phyloP scores from a whole-genome alignment of 805 yeast genomes.

The Alloascoidea africana region DNA sequence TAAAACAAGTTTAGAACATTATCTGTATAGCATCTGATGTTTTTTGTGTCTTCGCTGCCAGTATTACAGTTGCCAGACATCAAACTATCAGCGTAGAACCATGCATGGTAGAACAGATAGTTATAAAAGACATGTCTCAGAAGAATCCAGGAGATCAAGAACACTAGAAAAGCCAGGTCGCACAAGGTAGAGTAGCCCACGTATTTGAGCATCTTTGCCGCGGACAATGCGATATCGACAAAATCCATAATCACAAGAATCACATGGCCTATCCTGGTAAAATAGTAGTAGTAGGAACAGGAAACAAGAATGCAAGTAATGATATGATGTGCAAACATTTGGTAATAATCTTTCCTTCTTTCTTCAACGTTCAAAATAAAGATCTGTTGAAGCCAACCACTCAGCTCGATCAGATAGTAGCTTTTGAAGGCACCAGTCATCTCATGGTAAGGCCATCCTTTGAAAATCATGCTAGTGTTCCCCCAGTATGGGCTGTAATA shows the following conservation, averaged over 20 bases:
- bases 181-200: slow-evolving; percentile 44
- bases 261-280: slow-evolving; percentile 64
- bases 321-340: slow-evolving; percentile 83
- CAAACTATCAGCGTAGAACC: slow-evolving; percentile 25
- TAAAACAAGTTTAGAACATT: slow-evolving; percentile 27
- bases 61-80: slow-evolving; percentile 31
- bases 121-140: slow-evolving; percentile 64
- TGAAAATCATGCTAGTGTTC: slow-evolving; percentile 42
- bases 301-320: slow-evolving; percentile 53
- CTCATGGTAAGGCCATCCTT: slow-evolving; percentile 61
- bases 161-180: slow-evolving; percentile 53
- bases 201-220: slow-evolving; percentile 69
- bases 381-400: slow-evolving; percentile 71
- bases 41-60: slow-evolving; percentile 3
- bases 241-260: slow-evolving; percentile 72
- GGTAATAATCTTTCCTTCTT: slow-evolving; percentile 66
- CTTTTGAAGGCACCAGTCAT: slow-evolving; percentile 37
- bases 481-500: slow-evolving; percentile 41
- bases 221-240: slow-evolving; percentile 56
- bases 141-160: slow-evolving; percentile 53
- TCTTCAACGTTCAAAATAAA: slow-evolving; percentile 66
- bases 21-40: slow-evolving; percentile 17
- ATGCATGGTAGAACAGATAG: slow-evolving; percentile 47
- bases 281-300: slow-evolving; percentile 63
- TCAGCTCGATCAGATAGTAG: slow-evolving; percentile 61